Conservation (phyloP, 2,329 filamentous ascomycete genomes). For the Xylariales sp. region DNA sequence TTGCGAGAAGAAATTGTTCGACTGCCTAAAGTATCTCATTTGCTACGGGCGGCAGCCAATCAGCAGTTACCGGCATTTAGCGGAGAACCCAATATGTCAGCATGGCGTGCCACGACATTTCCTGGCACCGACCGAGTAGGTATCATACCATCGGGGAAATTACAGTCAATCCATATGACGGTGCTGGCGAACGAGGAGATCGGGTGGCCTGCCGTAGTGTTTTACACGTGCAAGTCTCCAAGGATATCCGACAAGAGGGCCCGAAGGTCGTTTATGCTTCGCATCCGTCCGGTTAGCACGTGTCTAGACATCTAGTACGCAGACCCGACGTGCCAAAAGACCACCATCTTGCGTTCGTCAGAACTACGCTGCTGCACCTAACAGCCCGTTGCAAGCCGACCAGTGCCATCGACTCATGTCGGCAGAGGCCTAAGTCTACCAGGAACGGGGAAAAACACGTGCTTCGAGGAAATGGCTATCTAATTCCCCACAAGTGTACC, state of each 20-base stretch:
- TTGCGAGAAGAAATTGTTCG: background rate
- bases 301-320: background rate
- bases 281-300: background rate
- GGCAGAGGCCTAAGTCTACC: slow-evolving; percentile 25
- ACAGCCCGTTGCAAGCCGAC: slow-evolving; percentile 11
- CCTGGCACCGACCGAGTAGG: slow-evolving; percentile 5
- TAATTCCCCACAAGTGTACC: slow-evolving; percentile 36
- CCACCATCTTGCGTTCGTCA: background rate
- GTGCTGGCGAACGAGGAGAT: slow-evolving; percentile 12
- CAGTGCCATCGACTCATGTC: background rate
- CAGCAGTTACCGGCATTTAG: slow-evolving; percentile 14
- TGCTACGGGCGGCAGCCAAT: slow-evolving; percentile 13
- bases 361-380: slow-evolving; percentile 12
- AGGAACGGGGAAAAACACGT: slow-evolving; percentile 35
- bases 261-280: slow-evolving; percentile 6
- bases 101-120: slow-evolving; percentile 28
- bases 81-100: slow-evolving; percentile 22
- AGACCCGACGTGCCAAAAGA: slow-evolving; percentile 9
- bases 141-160: slow-evolving; percentile 10
- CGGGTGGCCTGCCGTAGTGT: slow-evolving; percentile 12
- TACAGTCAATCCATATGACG: slow-evolving; percentile 16
- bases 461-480: slow-evolving; percentile 28
- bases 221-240: slow-evolving; percentile 14
- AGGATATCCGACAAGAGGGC: slow-evolving; percentile 23
- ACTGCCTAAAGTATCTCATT: slow-evolving; percentile 3